phyloP scores from a whole-genome alignment of 2,329 filamentous ascomycete genomes.

The Colletotrichum destructivum region DNA sequence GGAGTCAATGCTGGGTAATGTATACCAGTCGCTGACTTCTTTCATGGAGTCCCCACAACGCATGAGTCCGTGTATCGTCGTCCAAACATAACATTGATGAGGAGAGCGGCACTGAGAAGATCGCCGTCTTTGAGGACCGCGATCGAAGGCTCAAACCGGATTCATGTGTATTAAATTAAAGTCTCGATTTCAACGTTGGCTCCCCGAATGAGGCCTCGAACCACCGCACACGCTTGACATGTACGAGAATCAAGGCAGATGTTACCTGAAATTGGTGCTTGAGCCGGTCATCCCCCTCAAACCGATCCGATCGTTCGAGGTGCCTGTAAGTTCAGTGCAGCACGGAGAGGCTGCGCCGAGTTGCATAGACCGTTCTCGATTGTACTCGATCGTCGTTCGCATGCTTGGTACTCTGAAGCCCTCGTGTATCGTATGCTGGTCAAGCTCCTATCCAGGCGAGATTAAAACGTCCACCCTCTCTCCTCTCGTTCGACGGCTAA shows the following conservation, averaged over 20 bases:
- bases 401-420: background rate
- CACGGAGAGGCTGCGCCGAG: too few species aligned
- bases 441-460: background rate
- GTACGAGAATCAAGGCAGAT: background rate
- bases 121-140: background rate
- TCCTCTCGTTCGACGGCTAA: background rate
- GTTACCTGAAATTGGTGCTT: background rate
- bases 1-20: background rate
- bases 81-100: background rate
- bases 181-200: conserved; percentile 3
- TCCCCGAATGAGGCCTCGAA: background rate
- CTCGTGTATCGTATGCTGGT: background rate
- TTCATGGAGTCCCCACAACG: background rate
- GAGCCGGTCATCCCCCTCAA: background rate
- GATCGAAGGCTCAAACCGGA: background rate
- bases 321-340: background rate
- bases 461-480: background rate
- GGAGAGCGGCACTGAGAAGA: background rate
- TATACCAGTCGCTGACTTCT: background rate
- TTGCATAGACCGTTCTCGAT: background rate
- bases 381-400: background rate
- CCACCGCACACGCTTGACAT: background rate
- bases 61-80: background rate
- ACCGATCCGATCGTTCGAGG: background rate
- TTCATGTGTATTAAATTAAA: conserved; percentile 2